These are phyloP conservation scores for Metschnikowia peoriensis DNA, from an alignment of 805 yeast genomes.

Conservation along the genomic window DNA sequence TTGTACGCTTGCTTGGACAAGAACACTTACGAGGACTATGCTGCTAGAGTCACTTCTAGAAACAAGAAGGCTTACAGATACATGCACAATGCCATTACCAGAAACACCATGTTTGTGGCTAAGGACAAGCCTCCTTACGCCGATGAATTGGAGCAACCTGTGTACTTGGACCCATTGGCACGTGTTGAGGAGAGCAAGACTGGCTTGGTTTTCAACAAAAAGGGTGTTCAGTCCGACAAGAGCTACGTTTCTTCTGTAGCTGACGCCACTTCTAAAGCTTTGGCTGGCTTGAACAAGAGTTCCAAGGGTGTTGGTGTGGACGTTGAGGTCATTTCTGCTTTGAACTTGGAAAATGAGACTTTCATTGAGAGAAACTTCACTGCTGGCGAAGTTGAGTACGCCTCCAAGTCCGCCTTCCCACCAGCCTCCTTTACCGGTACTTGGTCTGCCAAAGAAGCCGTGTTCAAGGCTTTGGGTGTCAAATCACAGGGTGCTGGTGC, in stretches of 20 bases:
- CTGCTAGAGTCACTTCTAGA: conserved; percentile 68
- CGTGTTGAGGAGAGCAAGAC: conserved; percentile 52
- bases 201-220: conserved; percentile 48
- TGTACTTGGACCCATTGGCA: conserved; percentile 94
- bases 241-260: conserved; percentile 48
- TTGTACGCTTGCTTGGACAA: conserved; percentile 79
- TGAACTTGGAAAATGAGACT: conserved; percentile 86
- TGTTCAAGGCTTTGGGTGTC: conserved; percentile 91
- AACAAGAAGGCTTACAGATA: conserved; percentile 89
- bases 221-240: conserved; percentile 47
- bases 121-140: conserved; percentile 92
- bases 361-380: conserved; percentile 94
- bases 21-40: conserved; percentile 69
- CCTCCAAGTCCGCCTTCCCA: conserved; percentile 68
- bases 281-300: conserved; percentile 54
- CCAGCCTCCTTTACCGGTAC: conserved; percentile 94
- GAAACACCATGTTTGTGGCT: conserved; percentile 87
- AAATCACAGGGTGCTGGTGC: conserved; percentile 95
- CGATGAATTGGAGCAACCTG: conserved; percentile 82
- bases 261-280: conserved; percentile 61
- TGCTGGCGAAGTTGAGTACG: conserved; percentile 71
- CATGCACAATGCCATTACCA: conserved; percentile 92
- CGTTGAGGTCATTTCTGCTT: conserved; percentile 80
- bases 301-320: conserved; percentile 91
- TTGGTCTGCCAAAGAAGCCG: conserved; percentile 99